phyloP scores from a whole-genome alignment of 2,329 filamentous ascomycete species.

The Fusarium xylarioides region DNA sequence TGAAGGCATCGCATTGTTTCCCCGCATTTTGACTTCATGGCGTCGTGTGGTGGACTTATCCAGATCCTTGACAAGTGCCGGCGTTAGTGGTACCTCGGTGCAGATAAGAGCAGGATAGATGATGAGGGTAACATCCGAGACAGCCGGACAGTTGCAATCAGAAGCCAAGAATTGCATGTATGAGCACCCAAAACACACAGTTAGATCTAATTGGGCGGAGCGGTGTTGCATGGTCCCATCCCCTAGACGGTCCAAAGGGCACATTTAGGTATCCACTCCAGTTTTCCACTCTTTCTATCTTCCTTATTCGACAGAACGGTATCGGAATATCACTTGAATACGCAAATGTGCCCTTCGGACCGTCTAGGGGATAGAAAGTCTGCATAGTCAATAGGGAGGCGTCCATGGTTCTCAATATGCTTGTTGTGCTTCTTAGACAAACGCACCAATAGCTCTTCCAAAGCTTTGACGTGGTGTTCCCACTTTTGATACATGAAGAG shows the following conservation, averaged over 20 bases:
- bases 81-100: background rate
- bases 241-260: no score
- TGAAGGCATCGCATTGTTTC: background rate
- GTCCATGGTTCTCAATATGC: background rate
- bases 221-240: background rate
- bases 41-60: no score
- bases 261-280: no score
- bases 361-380: no score
- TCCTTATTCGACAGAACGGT: no score
- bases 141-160: background rate
- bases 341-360: no score
- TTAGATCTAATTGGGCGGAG: background rate
- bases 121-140: background rate
- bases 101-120: background rate
- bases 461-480: background rate
- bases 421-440: background rate
- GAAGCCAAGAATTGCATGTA: background rate
- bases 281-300: no score
- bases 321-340: no score
- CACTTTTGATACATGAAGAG: background rate
- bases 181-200: background rate
- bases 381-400: background rate
- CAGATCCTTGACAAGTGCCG: background rate
- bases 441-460: background rate
- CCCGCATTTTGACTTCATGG: background rate